Percentiles rank a stretch among this genome's conserved stretches.
Evolutionary conservation across 208 protist species (phyloP).

Genomic region (Phytomonas sp.): DNA sequence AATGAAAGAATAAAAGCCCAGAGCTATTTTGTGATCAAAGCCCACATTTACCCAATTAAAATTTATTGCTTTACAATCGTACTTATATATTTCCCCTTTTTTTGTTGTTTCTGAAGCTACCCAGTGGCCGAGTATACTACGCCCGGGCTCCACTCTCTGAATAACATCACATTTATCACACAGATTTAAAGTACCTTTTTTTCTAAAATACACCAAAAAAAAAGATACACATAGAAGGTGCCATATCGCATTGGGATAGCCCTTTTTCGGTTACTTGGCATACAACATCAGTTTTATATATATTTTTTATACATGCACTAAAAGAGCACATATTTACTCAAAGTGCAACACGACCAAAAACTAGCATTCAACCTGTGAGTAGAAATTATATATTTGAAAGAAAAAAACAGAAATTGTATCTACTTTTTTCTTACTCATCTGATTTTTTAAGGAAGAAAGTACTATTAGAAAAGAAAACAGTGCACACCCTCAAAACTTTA

Average conservation of each 20-base stretch:
- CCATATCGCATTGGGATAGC: slow-evolving; percentile 2
- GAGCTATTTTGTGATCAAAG: background rate
- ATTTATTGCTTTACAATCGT: slow-evolving; percentile 5
- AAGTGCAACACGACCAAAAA: slow-evolving; percentile 1
- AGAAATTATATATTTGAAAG: slow-evolving; percentile 3
- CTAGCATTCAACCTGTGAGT: slow-evolving; percentile 5
- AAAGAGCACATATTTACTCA: slow-evolving; percentile 5
- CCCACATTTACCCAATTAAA: background rate
- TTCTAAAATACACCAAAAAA: slow-evolving; percentile 8
- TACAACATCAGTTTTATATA: slow-evolving; percentile 1
- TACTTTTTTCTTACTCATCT: background rate
- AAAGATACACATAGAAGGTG: slow-evolving; percentile 5
- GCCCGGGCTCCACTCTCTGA: background rate
- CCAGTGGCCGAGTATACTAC: slow-evolving; percentile 5
- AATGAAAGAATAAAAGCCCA: background rate
- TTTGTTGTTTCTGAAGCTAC: slow-evolving; percentile 1
- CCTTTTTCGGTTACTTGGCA: slow-evolving; percentile 1
- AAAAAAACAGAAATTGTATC: background rate
- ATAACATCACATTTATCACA: slow-evolving; percentile 7
- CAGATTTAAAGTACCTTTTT: background rate
- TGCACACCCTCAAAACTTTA: background rate
- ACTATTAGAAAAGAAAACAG: background rate
- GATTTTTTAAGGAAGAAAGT: background rate
- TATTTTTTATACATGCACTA: background rate
- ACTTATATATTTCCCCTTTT: slow-evolving; percentile 5